Evolutionary conservation across 2,329 filamentous ascomycete genomes (phyloP).

Genomic region (Alternaria triticimaculans): DNA sequence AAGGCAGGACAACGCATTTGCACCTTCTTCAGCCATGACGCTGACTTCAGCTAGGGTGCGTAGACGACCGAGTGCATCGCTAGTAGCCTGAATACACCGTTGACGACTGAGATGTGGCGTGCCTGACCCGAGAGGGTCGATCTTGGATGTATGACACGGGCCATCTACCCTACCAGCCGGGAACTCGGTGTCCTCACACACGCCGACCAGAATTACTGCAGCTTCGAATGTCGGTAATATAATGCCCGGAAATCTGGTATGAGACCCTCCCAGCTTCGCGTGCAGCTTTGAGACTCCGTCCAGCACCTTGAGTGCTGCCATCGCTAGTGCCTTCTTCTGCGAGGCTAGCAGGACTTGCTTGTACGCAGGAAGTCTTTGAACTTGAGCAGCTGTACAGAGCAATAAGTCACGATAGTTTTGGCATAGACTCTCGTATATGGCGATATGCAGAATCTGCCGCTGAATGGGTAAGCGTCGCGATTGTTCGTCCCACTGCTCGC

Average conservation of each 20-base stretch:
- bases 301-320: not conserved
- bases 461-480: constrained; percentile 11
- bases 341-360: not conserved
- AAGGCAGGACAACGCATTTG: not conserved
- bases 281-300: not conserved
- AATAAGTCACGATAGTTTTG: not conserved
- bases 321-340: not conserved
- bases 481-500: constrained; percentile 12
- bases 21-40: not conserved
- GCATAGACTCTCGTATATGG: not conserved
- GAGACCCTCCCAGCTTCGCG: not conserved
- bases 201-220: not conserved
- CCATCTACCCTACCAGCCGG: not conserved
- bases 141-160: not conserved
- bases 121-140: not conserved
- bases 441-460: constrained; percentile 10
- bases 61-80: not conserved
- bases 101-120: not conserved
- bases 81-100: not conserved
- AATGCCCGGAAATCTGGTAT: not conserved
- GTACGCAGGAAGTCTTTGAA: not conserved
- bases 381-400: not conserved
- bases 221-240: not conserved
- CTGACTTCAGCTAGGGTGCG: not conserved
- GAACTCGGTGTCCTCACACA: not conserved